These are phyloP conservation scores for Skeletonema costatum DNA, from an alignment of 108 stramenopile species.

Conservation along the genomic window DNA sequence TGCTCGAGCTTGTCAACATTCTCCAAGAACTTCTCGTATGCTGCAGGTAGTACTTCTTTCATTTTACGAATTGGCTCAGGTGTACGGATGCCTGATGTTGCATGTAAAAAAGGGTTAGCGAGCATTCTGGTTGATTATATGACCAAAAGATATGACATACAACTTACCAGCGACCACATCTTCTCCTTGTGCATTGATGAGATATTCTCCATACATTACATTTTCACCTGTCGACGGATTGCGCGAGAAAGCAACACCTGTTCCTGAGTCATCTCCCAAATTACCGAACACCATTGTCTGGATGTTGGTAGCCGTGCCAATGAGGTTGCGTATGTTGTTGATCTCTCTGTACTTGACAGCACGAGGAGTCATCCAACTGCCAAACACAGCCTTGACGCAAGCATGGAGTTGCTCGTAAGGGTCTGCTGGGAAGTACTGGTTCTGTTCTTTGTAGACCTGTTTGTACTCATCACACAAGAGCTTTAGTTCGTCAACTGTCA, in stretches of 20 bases:
- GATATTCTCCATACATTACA: conserved; percentile 83
- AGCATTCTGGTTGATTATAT: neutral
- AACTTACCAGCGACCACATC: conserved; percentile 75
- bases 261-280: conserved; percentile 74
- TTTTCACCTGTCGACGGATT: conserved; percentile 84
- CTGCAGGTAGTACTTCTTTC: conserved; percentile 72
- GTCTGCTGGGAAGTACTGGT: conserved; percentile 58
- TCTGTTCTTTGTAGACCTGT: conserved; percentile 58
- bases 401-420: conserved; percentile 68
- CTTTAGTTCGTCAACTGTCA: conserved; percentile 62
- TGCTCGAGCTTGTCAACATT: conserved; percentile 79
- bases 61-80: conserved; percentile 78
- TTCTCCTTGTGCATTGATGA: conserved; percentile 78
- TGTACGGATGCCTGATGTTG: conserved; percentile 70
- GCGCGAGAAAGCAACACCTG: conserved; percentile 88
- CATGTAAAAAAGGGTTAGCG: neutral
- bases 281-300: conserved; percentile 92
- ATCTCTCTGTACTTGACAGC: conserved; percentile 88
- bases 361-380: conserved; percentile 82
- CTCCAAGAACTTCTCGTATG: conserved; percentile 77
- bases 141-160: neutral
- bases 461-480: conserved; percentile 63
- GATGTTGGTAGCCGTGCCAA: conserved; percentile 76
- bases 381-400: conserved; percentile 81
- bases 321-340: conserved; percentile 71